A percentile compares a stretch with the other conserved stretches of the same genome.
These are phyloP conservation scores for Cylindrotheca fusiformis DNA, from an alignment of 108 stramenopile genomes.

Conservation along the genomic window DNA sequence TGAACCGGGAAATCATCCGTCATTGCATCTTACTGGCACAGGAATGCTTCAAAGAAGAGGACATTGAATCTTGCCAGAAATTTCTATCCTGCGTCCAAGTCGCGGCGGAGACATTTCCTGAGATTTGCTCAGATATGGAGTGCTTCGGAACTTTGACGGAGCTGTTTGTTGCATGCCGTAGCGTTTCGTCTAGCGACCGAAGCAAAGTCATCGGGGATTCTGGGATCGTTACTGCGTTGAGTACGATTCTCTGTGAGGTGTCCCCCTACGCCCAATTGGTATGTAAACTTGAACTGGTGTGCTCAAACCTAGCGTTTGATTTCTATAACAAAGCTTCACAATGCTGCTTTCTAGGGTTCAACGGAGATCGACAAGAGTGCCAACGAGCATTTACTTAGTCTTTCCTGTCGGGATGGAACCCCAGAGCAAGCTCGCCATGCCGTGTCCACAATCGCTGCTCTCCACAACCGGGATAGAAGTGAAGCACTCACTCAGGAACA, in stretches of 20 bases:
- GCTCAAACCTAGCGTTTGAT: too few species aligned
- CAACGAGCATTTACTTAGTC: neutral
- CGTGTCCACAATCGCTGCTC: constrained; percentile 58
- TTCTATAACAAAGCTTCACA: too few species aligned
- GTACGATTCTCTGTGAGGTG: constrained; percentile 31
- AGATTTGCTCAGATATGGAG: constrained; percentile 44
- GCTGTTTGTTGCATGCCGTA: constrained; percentile 46
- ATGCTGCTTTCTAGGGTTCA: neutral
- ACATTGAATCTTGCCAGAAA: constrained; percentile 42
- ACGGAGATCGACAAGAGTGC: neutral
- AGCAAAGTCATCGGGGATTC: constrained; percentile 37
- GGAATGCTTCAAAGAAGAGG: constrained; percentile 62
- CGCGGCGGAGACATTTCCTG: constrained; percentile 49
- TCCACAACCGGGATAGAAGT: constrained; percentile 35
- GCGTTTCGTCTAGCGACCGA: constrained; percentile 6
- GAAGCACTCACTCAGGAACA: constrained; percentile 13
- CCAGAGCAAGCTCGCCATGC: constrained; percentile 83
- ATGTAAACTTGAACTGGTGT: too few species aligned
- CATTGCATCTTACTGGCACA: constrained; percentile 73
- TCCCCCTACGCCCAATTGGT: neutral
- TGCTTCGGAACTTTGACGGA: constrained; percentile 60
- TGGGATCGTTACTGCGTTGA: constrained; percentile 60
- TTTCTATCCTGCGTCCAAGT: constrained; percentile 58
- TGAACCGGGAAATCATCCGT: constrained; percentile 62
- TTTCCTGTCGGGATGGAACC: constrained; percentile 48